phyloP scores from a whole-genome alignment of 345 rosid species.

The Acer campestre region DNA sequence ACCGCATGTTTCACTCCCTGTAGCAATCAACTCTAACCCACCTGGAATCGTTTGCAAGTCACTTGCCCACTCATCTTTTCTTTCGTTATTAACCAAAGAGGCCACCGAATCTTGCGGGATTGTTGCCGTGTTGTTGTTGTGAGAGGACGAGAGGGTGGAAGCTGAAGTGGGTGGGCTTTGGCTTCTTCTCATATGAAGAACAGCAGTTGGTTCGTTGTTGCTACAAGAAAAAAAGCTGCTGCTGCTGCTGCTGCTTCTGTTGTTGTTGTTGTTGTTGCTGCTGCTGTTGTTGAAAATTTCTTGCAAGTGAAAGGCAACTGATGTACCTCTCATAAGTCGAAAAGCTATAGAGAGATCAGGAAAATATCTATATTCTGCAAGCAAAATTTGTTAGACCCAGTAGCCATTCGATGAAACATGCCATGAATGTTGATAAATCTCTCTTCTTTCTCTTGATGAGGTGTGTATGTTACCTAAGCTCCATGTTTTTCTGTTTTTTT shows the following conservation, averaged over 20 bases:
- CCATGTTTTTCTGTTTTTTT: conserved; percentile 12
- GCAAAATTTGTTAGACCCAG: conserved; percentile 16
- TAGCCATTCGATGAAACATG: conserved; percentile 25
- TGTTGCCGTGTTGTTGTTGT: conserved; percentile 40
- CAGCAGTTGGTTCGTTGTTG: conserved; percentile 37
- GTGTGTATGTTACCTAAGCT: conserved; percentile 10
- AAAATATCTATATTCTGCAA: conserved; percentile 7
- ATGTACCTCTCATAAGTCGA: conserved; percentile 31
- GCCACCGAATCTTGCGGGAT: conserved; percentile 17
- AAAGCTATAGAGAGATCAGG: conserved; percentile 18
- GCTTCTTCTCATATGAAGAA: conserved; percentile 64
- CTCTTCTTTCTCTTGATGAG: not conserved
- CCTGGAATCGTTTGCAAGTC: conserved; percentile 42
- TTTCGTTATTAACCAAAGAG: conserved; percentile 18
- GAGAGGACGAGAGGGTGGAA: conserved; percentile 67
- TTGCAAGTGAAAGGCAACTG: conserved; percentile 43
- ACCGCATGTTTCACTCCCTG: conserved; percentile 39
- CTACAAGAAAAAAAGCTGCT: no score
- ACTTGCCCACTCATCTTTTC: conserved; percentile 50
- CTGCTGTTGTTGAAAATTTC: conserved; percentile 31
- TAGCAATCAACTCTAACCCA: conserved; percentile 34
- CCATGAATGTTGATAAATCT: conserved; percentile 27
- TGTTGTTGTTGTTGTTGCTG: conserved; percentile 8
- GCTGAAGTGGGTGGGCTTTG: conserved; percentile 66
- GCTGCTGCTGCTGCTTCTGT: not conserved